These are phyloP conservation scores for Podosphaera aphanis DNA, from an alignment of 2,329 filamentous ascomycete genomes.

Conservation along the genomic window DNA sequence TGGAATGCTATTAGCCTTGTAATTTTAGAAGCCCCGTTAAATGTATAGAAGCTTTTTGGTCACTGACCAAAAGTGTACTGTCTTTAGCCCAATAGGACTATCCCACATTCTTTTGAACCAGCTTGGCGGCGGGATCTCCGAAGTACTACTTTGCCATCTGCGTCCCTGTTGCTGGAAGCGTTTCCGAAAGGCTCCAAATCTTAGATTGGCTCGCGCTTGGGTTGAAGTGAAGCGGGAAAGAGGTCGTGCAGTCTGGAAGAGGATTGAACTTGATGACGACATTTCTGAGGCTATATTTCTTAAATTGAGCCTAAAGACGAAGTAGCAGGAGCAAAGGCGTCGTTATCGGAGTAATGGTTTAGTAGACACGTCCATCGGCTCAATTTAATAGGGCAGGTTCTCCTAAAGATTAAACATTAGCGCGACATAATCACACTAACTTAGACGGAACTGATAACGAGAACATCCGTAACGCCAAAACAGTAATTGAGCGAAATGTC, in stretches of 20 bases:
- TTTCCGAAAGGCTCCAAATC: neutral
- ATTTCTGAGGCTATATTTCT: neutral
- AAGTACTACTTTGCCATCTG: conserved; percentile 45
- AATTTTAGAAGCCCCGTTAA: conserved; percentile 1
- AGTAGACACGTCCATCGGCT: no score
- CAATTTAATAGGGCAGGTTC: no score
- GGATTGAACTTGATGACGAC: neutral
- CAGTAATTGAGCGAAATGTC: conserved; percentile 37
- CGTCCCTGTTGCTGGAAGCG: conserved; percentile 18
- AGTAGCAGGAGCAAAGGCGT: no score
- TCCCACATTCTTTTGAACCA: conserved; percentile 66
- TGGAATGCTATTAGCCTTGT: conserved; percentile 17
- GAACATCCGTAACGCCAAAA: no score
- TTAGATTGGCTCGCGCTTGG: neutral
- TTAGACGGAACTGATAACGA: no score
- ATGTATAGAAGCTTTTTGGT: neutral
- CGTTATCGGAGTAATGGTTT: no score
- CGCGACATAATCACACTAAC: no score
- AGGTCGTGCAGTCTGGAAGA: neutral
- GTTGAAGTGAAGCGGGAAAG: neutral
- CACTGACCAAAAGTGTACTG: conserved; percentile 86
- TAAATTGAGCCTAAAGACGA: no score
- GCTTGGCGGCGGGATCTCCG: conserved; percentile 20
- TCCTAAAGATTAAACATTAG: no score
- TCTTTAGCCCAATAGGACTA: conserved; percentile 64